Evolutionary conservation across 1,284 basidiomycete genomes (phyloP).

Genomic region (Porodaedalea pini): DNA sequence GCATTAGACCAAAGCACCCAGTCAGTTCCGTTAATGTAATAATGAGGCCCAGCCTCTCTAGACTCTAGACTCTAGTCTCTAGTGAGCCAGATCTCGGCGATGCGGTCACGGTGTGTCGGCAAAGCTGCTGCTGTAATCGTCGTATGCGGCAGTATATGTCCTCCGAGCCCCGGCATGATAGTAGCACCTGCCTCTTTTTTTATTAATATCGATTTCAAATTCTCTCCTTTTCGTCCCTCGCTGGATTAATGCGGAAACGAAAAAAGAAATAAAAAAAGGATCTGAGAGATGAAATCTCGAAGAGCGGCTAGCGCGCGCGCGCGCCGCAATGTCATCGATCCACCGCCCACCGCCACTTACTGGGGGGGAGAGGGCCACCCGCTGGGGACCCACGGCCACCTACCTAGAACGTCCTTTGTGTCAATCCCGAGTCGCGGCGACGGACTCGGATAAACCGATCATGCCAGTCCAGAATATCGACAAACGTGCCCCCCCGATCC

Average conservation of each 20-base stretch:
- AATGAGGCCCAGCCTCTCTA: too few relatives aligned
- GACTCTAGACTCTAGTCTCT: too few relatives aligned
- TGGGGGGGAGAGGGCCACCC: not conserved
- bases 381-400: too few relatives aligned
- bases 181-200: not conserved
- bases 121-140: too few relatives aligned
- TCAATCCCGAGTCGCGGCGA: too few relatives aligned
- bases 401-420: too few relatives aligned
- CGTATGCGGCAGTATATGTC: not conserved
- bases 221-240: not conserved
- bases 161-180: not conserved
- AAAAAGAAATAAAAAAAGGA: not conserved
- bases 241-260: not conserved
- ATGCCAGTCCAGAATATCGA: not conserved
- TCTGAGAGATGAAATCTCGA: not conserved
- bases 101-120: not conserved
- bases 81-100: too few relatives aligned
- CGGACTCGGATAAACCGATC: not conserved
- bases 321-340: not conserved
- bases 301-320: too few relatives aligned
- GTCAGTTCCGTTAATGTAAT: too few relatives aligned
- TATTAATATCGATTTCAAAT: slow-evolving; percentile 3
- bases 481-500: not conserved
- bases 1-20: too few relatives aligned
- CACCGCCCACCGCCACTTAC: slow-evolving; percentile 5